Evolutionary conservation across 202 grass and related monocot genomes (phyloP).

Genomic region (Elaeis oleifera): DNA sequence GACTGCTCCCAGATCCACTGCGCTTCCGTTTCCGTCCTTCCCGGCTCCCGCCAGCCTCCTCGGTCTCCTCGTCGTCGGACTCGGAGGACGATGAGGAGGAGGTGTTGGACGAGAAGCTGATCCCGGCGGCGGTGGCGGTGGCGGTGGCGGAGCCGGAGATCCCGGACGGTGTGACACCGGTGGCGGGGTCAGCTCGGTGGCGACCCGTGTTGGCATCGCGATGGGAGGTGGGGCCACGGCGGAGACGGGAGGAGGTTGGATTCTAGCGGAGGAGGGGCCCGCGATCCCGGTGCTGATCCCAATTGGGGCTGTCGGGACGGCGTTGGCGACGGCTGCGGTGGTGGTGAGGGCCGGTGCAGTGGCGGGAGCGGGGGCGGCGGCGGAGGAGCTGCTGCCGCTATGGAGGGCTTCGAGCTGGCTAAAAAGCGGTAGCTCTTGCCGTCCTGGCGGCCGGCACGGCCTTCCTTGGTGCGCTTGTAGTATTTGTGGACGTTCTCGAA

Average conservation of each 20-base stretch:
- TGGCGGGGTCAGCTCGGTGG: not conserved
- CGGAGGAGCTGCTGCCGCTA: not conserved
- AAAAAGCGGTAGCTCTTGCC: slow-evolving; percentile 95
- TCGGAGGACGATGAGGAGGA: slow-evolving; percentile 52
- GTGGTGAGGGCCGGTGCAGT: not conserved
- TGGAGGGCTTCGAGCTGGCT: slow-evolving; percentile 81
- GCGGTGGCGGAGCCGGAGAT: slow-evolving; percentile 5
- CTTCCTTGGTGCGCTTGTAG: slow-evolving; percentile 98
- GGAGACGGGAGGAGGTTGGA: not conserved
- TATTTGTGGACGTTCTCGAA: slow-evolving; percentile 99
- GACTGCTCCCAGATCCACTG: slow-evolving; percentile 16
- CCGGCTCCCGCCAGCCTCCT: slow-evolving; percentile 39
- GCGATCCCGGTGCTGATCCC: slow-evolving; percentile 14
- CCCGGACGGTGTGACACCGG: not conserved
- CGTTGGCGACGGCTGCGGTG: not conserved
- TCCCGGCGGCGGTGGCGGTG: slow-evolving; percentile 13
- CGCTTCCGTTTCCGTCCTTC: slow-evolving; percentile 58
- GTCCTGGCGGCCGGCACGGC: slow-evolving; percentile 79
- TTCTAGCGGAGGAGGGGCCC: slow-evolving; percentile 6
- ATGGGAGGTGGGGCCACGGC: not conserved
- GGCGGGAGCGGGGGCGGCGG: slow-evolving; percentile 1
- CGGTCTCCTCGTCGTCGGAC: slow-evolving; percentile 68
- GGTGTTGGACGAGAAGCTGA: slow-evolving; percentile 92
- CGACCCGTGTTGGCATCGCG: slow-evolving; percentile 24
- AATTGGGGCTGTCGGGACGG: slow-evolving; percentile 8